Evolutionary conservation across 179 eudicot species (phyloP), one percentile per base, ranked within the genome.

Genomic region (Kewa caespitosa): DNA sequence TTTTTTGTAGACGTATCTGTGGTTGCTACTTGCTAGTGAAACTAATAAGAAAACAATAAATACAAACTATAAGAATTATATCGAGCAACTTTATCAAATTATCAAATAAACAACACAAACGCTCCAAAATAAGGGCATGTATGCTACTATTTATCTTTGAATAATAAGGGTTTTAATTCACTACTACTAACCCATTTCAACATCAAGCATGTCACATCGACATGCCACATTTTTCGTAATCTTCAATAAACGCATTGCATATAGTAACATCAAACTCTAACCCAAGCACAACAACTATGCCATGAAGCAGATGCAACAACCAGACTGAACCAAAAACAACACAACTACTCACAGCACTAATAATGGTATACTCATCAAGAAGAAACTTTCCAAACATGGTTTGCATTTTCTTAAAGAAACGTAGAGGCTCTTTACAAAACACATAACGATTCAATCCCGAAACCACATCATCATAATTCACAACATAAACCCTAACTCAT

Each of bases 181-280:
- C n/a, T n/a, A n/a, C n/a, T n/a, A n/a, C n/a, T n/a, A n/a, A n/a
- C n/a, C n/a, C n/a, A n/a, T n/a, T n/a, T n/a, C n/a, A n/a, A n/a
- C n/a, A n/a, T n/a, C n/a, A n/a, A n/a, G n/a, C n/a, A n/a, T n/a
- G n/a, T n/a, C n/a, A n/a, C n/a, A n/a, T n/a, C n/a, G 86, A 82
- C 37, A 57, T 70, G 10, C 84, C 87, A 81, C 92, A 88, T 82
- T 90, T 90, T 10, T 91, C 97, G 77, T 90, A 91, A 63, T 90
- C 92, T 85, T 90, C 86, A 75, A 91, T 78, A 74, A 91, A 59
- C 30, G 90, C 79, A 84, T 90, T 91, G 72, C 81, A 83, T 33
- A 86, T 67, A 2, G 81, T 75, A 76, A 61, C 63, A 81, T 82
- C 84, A 78, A 69, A 76, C 78, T 80, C 76, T 61, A 91, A 76